Evolutionary conservation across 495 filamentous ascomycete species (phyloP).

Genomic region (Aspergillus nidulans): DNA sequence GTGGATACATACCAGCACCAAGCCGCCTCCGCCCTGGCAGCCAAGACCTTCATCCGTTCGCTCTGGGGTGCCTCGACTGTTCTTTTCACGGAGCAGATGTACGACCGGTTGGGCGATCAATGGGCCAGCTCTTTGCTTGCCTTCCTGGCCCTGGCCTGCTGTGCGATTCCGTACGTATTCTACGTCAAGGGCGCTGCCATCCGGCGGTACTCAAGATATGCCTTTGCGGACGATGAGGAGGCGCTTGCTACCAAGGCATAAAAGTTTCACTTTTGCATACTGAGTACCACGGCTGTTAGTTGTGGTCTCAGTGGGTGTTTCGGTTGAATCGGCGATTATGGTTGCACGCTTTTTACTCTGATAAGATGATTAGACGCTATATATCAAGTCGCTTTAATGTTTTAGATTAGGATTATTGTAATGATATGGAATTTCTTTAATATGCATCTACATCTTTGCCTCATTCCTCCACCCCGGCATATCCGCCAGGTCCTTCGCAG

Average conservation of each 20-base stretch:
- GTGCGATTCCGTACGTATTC: constrained; percentile 71
- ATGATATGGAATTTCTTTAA: neutral
- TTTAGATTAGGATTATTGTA: neutral
- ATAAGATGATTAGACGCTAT: neutral
- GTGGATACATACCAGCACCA: constrained; percentile 83
- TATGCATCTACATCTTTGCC: neutral
- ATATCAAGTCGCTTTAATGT: neutral
- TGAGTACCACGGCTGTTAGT: no score
- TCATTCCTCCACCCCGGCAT: constrained; percentile 3
- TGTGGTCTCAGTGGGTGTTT: no score
- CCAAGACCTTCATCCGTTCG: constrained; percentile 73
- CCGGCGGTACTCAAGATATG: constrained; percentile 58
- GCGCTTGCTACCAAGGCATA: constrained; percentile 21
- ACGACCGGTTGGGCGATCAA: constrained; percentile 62
- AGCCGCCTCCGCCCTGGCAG: constrained; percentile 80
- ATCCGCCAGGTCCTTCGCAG: neutral
- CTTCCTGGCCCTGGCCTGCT: constrained; percentile 68
- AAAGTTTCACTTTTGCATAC: no score
- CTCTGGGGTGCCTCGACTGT: constrained; percentile 75
- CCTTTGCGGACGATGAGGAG: constrained; percentile 55
- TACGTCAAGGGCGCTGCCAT: constrained; percentile 70
- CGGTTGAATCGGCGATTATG: no score
- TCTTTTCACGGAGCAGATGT: constrained; percentile 81
- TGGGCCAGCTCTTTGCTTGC: constrained; percentile 71
- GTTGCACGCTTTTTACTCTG: no score